phyloP scores from a whole-genome alignment of 345 rosid genomes.

The Toxicodendron radicans region DNA sequence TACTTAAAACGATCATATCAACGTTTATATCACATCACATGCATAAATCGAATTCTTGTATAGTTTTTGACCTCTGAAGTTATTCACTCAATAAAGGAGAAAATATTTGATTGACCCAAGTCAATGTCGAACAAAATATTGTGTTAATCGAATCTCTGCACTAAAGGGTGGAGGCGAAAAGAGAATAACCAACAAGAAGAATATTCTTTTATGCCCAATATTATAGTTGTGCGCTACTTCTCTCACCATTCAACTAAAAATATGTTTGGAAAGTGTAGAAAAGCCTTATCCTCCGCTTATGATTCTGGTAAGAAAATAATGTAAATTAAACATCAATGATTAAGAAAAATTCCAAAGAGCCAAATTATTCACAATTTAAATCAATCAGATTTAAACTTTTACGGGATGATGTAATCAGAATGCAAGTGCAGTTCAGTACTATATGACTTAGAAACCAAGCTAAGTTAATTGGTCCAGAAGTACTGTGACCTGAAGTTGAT shows the following conservation, averaged over 20 bases:
- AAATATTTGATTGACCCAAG: neutral
- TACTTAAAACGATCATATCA: neutral
- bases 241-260: neutral
- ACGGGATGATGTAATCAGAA: neutral
- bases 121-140: neutral
- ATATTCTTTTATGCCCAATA: neutral
- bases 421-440: neutral
- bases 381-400: neutral
- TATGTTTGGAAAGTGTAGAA: neutral
- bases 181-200: neutral
- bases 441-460: neutral
- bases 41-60: neutral
- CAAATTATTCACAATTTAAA: neutral
- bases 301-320: no score
- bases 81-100: neutral
- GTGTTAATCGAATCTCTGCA: neutral
- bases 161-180: neutral
- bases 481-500: neutral
- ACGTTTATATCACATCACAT: neutral
- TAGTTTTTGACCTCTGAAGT: neutral
- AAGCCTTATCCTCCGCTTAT: neutral
- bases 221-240: neutral
- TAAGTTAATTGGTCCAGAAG: no score
- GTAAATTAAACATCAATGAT: no score
- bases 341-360: no score